These are phyloP conservation scores for Camelina laxa DNA, from an alignment of 345 rosid species.

Conservation along the genomic window DNA sequence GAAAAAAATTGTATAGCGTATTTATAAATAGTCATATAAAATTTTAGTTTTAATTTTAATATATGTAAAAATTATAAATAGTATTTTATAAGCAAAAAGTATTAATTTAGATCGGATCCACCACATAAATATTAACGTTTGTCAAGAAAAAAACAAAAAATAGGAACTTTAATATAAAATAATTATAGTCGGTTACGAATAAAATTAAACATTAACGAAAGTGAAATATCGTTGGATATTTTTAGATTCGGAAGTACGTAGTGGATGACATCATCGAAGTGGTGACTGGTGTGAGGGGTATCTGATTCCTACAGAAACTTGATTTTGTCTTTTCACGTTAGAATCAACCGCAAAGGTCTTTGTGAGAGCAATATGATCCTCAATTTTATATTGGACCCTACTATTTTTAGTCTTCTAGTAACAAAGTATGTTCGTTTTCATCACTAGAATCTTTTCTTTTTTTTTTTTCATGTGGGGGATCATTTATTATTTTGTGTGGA, in stretches of 20 bases:
- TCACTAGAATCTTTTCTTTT: neutral
- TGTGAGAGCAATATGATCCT: slow-evolving; percentile 12
- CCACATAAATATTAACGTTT: too few species aligned
- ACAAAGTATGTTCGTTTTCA: neutral
- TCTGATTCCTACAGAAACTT: slow-evolving; percentile 18
- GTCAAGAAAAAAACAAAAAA: too few species aligned
- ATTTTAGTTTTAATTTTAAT: too few species aligned
- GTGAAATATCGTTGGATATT: neutral
- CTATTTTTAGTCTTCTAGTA: neutral
- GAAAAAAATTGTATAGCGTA: too few species aligned
- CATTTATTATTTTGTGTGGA: neutral
- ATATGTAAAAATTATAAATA: too few species aligned
- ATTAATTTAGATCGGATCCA: too few species aligned
- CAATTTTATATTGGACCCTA: slow-evolving; percentile 8
- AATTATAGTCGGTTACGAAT: too few species aligned
- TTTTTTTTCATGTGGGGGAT: neutral
- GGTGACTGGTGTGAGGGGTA: neutral
- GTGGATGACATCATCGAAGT: slow-evolving; percentile 23
- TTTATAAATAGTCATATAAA: too few species aligned
- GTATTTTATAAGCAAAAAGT: too few species aligned
- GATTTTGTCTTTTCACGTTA: neutral
- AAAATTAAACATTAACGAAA: neutral
- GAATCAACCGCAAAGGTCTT: neutral
- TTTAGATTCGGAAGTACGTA: slow-evolving; percentile 31
- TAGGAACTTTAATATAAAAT: too few species aligned